A percentile compares a stretch with the other conserved stretches of the same genome.
phyloP scores from a whole-genome alignment of 768 basidiomycete genomes.

The Coprinellus aureogranulatus region DNA sequence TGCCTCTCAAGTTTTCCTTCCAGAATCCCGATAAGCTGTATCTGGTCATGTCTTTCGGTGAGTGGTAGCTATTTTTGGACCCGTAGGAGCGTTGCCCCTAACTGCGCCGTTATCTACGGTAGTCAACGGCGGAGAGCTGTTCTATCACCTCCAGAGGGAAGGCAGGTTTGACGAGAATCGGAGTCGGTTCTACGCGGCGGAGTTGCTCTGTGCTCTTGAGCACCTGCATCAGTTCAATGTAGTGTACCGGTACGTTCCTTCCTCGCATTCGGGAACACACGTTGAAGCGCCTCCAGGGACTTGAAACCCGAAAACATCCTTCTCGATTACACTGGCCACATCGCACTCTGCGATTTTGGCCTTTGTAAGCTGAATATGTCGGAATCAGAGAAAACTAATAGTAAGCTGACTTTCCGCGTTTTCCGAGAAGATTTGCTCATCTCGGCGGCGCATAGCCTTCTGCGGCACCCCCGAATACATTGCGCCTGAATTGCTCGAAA shows the following conservation, averaged over 20 bases:
- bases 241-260: slow-evolving; percentile 73
- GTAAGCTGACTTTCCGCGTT: slow-evolving; percentile 39
- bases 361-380: slow-evolving; percentile 97
- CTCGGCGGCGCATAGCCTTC: slow-evolving; percentile 58
- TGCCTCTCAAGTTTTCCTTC: slow-evolving; percentile 98
- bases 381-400: slow-evolving; percentile 96
- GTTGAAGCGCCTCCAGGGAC: slow-evolving; percentile 50
- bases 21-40: slow-evolving; percentile 97
- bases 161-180: slow-evolving; percentile 93
- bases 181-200: slow-evolving; percentile 97
- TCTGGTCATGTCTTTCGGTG: slow-evolving; percentile 93
- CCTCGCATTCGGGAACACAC: not conserved
- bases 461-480: slow-evolving; percentile 99
- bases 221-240: slow-evolving; percentile 98
- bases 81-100: no score
- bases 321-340: slow-evolving; percentile 95
- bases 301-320: slow-evolving; percentile 98
- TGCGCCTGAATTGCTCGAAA: slow-evolving; percentile 93
- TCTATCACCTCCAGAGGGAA: slow-evolving; percentile 95
- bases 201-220: slow-evolving; percentile 90
- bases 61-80: slow-evolving; percentile 19
- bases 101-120: no score
- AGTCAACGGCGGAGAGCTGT: slow-evolving; percentile 98
- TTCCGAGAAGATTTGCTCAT: not conserved
- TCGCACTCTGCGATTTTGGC: slow-evolving; percentile 97